Evolutionary conservation across 2,329 filamentous ascomycete genomes (phyloP).

Genomic region (Gnomoniopsis smithogilvyi): DNA sequence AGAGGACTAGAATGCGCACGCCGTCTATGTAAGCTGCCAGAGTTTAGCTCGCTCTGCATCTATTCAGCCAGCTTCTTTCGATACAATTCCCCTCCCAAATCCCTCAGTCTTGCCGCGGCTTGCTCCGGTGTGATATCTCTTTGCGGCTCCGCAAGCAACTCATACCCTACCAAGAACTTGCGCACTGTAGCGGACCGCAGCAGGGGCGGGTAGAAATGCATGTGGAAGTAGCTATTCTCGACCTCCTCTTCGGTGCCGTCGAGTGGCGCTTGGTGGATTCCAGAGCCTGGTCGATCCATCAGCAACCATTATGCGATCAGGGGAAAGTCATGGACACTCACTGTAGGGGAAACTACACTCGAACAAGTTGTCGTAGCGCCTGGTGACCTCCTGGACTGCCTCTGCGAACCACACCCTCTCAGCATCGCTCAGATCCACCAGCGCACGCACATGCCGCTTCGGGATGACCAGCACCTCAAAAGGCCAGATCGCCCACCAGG

Average conservation of each 20-base stretch:
- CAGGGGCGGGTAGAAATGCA: conserved; percentile 96
- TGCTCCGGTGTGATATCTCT: conserved; percentile 97
- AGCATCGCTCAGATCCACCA: conserved; percentile 73
- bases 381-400: conserved; percentile 80
- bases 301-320: neutral
- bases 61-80: conserved; percentile 54
- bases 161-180: conserved; percentile 96
- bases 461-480: conserved; percentile 91
- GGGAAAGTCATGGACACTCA: conserved; percentile 35
- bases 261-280: conserved; percentile 91
- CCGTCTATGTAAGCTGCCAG: neutral
- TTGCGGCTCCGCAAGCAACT: conserved; percentile 96
- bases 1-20: neutral
- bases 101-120: conserved; percentile 73
- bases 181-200: conserved; percentile 88
- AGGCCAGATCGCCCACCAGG: conserved; percentile 98
- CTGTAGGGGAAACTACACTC: conserved; percentile 96
- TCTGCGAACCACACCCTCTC: conserved; percentile 78
- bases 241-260: conserved; percentile 78
- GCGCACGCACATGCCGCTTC: conserved; percentile 76
- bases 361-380: conserved; percentile 94
- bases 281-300: conserved; percentile 61
- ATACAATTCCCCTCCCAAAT: conserved; percentile 80
- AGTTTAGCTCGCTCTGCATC: neutral
- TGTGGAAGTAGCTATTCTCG: conserved; percentile 85